Evolutionary conservation across 495 filamentous ascomycete species (phyloP).

Genomic region (Penicillium roqueforti): DNA sequence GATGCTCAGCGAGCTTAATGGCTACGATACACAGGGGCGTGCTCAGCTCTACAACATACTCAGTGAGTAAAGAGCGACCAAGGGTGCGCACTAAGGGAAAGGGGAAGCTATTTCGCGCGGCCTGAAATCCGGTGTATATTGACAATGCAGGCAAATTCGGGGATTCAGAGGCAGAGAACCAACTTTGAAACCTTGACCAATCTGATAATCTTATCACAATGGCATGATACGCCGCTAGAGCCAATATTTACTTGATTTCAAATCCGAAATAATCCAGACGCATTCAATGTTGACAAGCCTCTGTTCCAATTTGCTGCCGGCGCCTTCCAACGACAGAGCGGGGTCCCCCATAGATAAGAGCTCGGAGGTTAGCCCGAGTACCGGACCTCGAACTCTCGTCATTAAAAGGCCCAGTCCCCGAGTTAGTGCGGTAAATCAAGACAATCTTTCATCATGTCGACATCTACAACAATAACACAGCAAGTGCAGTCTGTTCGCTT

Average conservation of each 20-base stretch:
- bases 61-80: too few relatives aligned
- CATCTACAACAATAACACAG: conserved; percentile 17
- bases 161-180: not conserved
- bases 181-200: not conserved
- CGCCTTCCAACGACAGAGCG: conserved; percentile 15
- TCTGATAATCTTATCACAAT: not conserved
- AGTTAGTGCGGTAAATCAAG: not conserved
- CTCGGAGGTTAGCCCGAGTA: not conserved
- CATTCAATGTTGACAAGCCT: too few relatives aligned
- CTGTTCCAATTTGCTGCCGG: not conserved
- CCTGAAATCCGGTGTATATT: too few relatives aligned
- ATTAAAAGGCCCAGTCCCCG: not conserved
- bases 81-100: too few relatives aligned
- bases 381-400: not conserved
- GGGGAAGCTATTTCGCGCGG: too few relatives aligned
- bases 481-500: conserved; percentile 20
- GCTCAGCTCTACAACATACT: too few relatives aligned
- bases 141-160: not conserved
- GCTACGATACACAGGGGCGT: too few relatives aligned
- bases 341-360: conserved; percentile 20
- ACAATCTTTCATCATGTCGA: conserved; percentile 16
- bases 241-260: not conserved
- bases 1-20: too few relatives aligned
- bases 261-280: not conserved
- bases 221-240: not conserved